phyloP scores from a whole-genome alignment of 257 asterid genomes.

The Petunia secreta region DNA sequence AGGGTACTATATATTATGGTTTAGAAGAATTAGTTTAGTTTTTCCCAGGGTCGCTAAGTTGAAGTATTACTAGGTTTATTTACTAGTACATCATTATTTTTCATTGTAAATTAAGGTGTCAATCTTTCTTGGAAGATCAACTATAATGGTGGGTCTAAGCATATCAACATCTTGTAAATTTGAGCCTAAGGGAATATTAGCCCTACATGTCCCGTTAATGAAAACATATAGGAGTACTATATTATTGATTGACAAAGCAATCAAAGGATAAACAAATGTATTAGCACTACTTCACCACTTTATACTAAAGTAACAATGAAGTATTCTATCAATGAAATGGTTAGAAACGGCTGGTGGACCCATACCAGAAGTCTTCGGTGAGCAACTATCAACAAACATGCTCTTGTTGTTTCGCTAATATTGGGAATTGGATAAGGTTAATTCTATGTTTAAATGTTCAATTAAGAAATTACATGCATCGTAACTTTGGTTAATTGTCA shows the following conservation, averaged over 20 bases:
- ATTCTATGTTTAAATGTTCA: background rate
- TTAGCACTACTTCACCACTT: conserved; percentile 18
- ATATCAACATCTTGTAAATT: background rate
- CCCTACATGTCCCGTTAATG: conserved; percentile 15
- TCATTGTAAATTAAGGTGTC: background rate
- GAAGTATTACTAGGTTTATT: too few relatives aligned
- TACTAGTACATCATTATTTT: too few relatives aligned
- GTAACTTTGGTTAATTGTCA: background rate
- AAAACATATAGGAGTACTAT: background rate
- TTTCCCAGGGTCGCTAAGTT: too few relatives aligned
- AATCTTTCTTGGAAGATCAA: conserved; percentile 24
- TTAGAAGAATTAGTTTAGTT: too few relatives aligned
- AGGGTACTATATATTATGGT: too few relatives aligned
- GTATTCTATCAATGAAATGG: conserved; percentile 10
- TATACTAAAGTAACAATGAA: conserved; percentile 17
- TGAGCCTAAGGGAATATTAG: conserved; percentile 21
- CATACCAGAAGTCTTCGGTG: conserved; percentile 3
- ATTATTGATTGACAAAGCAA: conserved; percentile 14
- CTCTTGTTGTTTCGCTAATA: background rate
- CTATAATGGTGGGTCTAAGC: conserved; percentile 21
- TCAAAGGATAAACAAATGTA: conserved; percentile 21
- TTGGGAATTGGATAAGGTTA: background rate
- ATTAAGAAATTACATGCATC: background rate
- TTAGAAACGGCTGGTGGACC: background rate
- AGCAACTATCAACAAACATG: conserved; percentile 7